Percentiles rank a stretch among this genome's conserved stretches.
These are phyloP conservation scores for Pleurotus tuber-regium DNA, from an alignment of 768 basidiomycete species.

Conservation along the genomic window DNA sequence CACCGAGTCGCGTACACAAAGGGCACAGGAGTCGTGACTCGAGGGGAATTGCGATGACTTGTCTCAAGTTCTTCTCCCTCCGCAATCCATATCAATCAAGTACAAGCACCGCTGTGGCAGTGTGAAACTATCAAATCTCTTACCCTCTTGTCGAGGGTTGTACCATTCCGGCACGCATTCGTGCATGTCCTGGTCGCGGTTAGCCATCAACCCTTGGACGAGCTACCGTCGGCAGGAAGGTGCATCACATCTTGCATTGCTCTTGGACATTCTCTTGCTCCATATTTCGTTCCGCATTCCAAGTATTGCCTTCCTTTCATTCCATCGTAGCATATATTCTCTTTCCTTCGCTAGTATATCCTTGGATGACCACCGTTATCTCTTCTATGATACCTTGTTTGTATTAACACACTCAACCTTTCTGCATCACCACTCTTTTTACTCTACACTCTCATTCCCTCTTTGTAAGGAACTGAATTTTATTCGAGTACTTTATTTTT, in stretches of 20 bases:
- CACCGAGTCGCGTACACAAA: background rate
- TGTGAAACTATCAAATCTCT: too few relatives aligned
- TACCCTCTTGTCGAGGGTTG: too few relatives aligned
- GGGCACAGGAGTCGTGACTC: constrained; percentile 4
- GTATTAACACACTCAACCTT: background rate
- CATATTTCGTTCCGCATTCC: too few relatives aligned
- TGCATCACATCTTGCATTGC: too few relatives aligned
- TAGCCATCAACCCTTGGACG: too few relatives aligned
- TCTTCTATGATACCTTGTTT: background rate
- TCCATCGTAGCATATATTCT: background rate
- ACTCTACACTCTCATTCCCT: background rate
- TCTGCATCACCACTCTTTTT: background rate
- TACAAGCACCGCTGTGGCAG: background rate
- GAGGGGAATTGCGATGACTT: constrained; percentile 41
- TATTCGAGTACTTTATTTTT: background rate
- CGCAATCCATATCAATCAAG: too few relatives aligned
- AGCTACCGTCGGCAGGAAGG: too few relatives aligned
- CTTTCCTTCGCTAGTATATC: background rate
- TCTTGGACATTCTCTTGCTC: background rate
- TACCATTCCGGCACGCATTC: too few relatives aligned
- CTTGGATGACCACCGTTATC: too few relatives aligned
- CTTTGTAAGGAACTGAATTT: too few relatives aligned
- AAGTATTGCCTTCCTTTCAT: background rate
- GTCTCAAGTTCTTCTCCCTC: constrained; percentile 49
- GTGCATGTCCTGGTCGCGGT: too few relatives aligned